Evolutionary conservation across 2,329 filamentous ascomycete species (phyloP), one percentile per base, ranked within the genome.

Genomic region (Bimuria novae-zelandiae): DNA sequence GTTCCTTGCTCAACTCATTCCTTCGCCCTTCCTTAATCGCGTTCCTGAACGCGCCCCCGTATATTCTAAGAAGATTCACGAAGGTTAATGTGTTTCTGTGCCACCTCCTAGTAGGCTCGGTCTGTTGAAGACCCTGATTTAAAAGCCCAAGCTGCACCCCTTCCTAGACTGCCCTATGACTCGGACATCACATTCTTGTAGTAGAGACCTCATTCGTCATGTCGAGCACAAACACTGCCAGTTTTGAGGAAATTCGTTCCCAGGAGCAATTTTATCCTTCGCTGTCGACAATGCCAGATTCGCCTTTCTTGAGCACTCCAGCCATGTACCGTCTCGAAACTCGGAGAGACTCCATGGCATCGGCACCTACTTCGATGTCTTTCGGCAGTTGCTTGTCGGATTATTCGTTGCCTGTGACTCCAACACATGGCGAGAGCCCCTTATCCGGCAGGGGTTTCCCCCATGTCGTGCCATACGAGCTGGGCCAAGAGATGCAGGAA

Each of bases 21-120:
- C 66, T 62, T 55, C 60, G 62, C 67, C 67, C 65, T 70, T 62
- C 64, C 62, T 63, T 60, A 61, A 52, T 66, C 62, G 64, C 68
- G 67, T 63, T 64, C 68, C 63, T 63, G 65, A 65, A 59, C 63
- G 66, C 67, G 64, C 56, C 55, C 4, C 55, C 47, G n/a, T n/a
- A 59, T 64, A 61, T 57, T 51, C 57, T 63, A 62, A 59, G 51
- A 67, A 68, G 68, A 71, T 64, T 51, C 65, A 72, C 68, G 61
- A 49, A 54, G 56, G 57, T 64, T 63, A 67, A 65, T 69, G 54
- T 55, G 57, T 57, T 55, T 58, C 56, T 57, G 67, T 56, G 63
- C 64, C 61, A 67, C 67, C 54, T n/a, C 50, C 56, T 57, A 52
- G 49, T 44, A 49, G 49, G 32, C 51, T 49, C 33, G 47, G 48